Conservation (phyloP, 2,329 filamentous ascomycete genomes). For the Cladosporium sp. region DNA sequence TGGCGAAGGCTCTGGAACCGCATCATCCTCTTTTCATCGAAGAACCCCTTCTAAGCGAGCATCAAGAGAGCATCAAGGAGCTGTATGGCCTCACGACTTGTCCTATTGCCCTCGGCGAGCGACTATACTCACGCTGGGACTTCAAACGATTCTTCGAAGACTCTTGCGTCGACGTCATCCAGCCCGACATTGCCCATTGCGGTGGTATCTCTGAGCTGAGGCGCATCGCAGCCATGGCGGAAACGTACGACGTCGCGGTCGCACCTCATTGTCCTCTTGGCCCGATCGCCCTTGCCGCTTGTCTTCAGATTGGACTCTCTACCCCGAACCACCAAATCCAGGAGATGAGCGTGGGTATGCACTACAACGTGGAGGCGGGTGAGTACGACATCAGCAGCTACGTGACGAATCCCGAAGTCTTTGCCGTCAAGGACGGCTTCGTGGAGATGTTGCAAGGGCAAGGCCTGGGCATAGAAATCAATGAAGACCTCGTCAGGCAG, state of each 20-base stretch:
- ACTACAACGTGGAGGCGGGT: slow-evolving; percentile 61
- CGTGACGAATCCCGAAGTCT: slow-evolving; percentile 19
- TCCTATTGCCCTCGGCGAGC: slow-evolving; percentile 65
- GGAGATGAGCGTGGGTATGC: slow-evolving; percentile 73
- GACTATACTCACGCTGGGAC: slow-evolving; percentile 66
- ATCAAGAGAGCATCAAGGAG: slow-evolving; percentile 57
- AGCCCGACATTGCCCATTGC: slow-evolving; percentile 62
- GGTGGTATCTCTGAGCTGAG: slow-evolving; percentile 67
- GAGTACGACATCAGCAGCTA: slow-evolving; percentile 49
- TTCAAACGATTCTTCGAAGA: slow-evolving; percentile 64
- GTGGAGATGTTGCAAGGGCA: slow-evolving; percentile 18
- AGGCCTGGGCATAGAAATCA: slow-evolving; percentile 29
- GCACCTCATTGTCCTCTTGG: slow-evolving; percentile 69
- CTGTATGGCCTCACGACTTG: slow-evolving; percentile 50
- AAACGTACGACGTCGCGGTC: slow-evolving; percentile 65
- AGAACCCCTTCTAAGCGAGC: slow-evolving; percentile 65
- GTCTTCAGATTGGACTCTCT: slow-evolving; percentile 57
- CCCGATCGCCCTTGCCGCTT: slow-evolving; percentile 64
- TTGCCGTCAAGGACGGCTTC: slow-evolving; percentile 20
- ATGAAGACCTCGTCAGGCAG: slow-evolving; percentile 59
- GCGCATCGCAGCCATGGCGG: slow-evolving; percentile 62
- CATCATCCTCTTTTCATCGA: slow-evolving; percentile 66
- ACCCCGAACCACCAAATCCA: slow-evolving; percentile 64
- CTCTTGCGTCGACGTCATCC: slow-evolving; percentile 61
- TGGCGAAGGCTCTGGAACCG: slow-evolving; percentile 59